phyloP scores from a whole-genome alignment of 1,284 basidiomycete genomes.

The Quambalaria eucalypti region DNA sequence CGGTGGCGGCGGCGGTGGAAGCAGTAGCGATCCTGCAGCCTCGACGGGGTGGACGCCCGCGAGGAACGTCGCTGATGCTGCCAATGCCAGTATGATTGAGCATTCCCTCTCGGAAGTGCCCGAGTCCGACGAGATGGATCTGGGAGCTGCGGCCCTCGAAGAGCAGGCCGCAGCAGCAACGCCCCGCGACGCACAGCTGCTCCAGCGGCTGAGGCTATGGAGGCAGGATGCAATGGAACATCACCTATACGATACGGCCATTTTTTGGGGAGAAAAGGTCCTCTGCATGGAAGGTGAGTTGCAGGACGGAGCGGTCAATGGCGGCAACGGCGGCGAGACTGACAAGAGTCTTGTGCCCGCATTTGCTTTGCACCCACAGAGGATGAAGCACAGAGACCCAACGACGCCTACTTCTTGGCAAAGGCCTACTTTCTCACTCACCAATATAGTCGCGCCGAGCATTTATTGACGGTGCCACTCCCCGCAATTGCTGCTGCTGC shows the following conservation, averaged over 20 bases:
- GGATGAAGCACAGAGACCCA: conserved; percentile 6
- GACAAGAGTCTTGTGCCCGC: background rate
- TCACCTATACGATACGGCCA: conserved; percentile 91
- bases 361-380: background rate
- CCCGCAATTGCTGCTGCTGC: conserved; percentile 12
- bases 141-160: conserved; percentile 26
- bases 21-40: background rate
- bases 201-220: conserved; percentile 93
- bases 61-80: background rate
- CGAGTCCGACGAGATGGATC: background rate
- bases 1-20: background rate
- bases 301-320: background rate
- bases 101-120: conserved; percentile 6
- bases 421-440: conserved; percentile 92
- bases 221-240: conserved; percentile 95
- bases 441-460: conserved; percentile 86
- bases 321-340: background rate
- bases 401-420: conserved; percentile 95
- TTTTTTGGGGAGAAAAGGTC: conserved; percentile 97
- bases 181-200: conserved; percentile 52
- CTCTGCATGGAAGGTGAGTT: conserved; percentile 84
- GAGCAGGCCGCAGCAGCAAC: conserved; percentile 48
- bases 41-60: too few relatives aligned
- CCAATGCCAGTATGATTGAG: conserved; percentile 5
- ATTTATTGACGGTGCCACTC: conserved; percentile 76